Base-by-base conservation (phyloP, 257 asterid genomes). In the Solanum pimpinellifolium region DNA sequence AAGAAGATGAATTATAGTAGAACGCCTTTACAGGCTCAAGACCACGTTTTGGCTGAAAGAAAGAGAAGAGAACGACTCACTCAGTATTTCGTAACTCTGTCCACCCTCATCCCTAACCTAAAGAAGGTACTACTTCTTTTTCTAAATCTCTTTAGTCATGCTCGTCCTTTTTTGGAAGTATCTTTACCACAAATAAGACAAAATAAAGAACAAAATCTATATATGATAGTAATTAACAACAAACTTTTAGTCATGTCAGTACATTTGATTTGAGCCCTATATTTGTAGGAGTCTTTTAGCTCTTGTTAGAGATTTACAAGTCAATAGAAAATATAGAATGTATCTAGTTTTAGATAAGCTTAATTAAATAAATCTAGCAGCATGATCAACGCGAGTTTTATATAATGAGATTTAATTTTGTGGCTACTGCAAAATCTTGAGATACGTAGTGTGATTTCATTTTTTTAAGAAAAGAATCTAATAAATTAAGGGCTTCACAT, bases 41-140 rank as follows among this genome's bases (percentile, higher is more conserved):
- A 85, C 62, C 92, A 90, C 6, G 89, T 88, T 75, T 23, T 88
- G 13, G 82, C 90, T 0, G 92, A 90, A 85, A 73, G 91, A 87
- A 90, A 85, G 33, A 27, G 92, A 37, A 86, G 92, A 33, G 86
- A 90, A 44, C 86, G 86, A 62, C 78, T 90, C 14, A 80, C 90
- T 3, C 84, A 74, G 46, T 47, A 39, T 10, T 90, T 90, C 69
- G n/a, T 80, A 2, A 14, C 82, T 20, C 65, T 90, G 66, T 72
- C 92, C 23, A n/a, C 90, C 60, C 72, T 90, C 46, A 62, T 90
- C 86, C 92, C 92, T 37, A 85, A 83, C 85, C 83, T 90, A 5
- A 85, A 87, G 84, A 88, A 88, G 91, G 91, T 89, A 62, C 31
- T 42, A 29, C 35, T 33, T 33, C 35, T 33, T 33, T 33, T 33